Base-by-base conservation (phyloP, 2,329 filamentous ascomycete genomes). In the Hypoxylon sp. region DNA sequence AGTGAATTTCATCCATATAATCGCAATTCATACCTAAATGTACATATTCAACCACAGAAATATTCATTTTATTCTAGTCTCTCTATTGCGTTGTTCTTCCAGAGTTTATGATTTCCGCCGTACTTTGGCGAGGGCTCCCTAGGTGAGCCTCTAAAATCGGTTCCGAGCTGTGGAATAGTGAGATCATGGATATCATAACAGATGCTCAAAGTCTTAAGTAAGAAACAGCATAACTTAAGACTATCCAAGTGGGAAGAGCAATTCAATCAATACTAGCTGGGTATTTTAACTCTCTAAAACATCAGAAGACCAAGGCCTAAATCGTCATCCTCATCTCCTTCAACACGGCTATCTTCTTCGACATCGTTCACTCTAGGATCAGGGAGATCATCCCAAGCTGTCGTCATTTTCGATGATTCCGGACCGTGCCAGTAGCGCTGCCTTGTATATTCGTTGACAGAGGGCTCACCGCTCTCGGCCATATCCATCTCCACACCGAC, bases 401-500 rank as follows among this genome's bases (percentile, higher is more conserved):
- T 30, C 21, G 30, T 51, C 14, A 23, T 21, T 10, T 14, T 11
- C 11, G 14, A 46, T 10, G 34, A 10, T 21, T 66, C 60, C 14
- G 53, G 19, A 11, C 41, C 23, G 21, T 67, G 46, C 56, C 60
- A 62, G 1, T 11, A 25, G 4, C 46, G 62, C 25, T 70, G 59
- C 19, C 28, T 52, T n/a, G 58, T 50, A 60, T 71, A 71, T 41
- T 72, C 70, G 30, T 66, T 48, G 14, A 14, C 17, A 0, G 10
- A 17, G 1, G n/a, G 14, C 2, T 56, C 59, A n/a, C 45, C 57
- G 30, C 32, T 32, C 7, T 36, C 65, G 1, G 53, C 61, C 10
- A 43, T 57, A 13, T 71, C 65, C 53, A 72, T 60, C 50, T 68
- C 65, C 34, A 66, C 65, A 6, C 66, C 72, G 3, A 64, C 60